Evolutionary conservation across 176 grass and related monocot genomes (phyloP).

Genomic region (Guadua angustifolia): DNA sequence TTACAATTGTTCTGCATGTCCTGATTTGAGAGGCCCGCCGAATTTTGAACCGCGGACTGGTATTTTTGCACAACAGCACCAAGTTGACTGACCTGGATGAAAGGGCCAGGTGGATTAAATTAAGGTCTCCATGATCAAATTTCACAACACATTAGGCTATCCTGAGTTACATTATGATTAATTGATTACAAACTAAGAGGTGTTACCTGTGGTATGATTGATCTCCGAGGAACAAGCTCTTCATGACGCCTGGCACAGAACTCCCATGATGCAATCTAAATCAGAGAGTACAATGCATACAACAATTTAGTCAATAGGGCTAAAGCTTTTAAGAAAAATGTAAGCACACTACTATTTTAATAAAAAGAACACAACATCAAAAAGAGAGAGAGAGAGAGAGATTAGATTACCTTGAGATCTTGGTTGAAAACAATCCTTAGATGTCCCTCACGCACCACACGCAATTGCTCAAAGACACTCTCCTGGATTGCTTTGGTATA

Average conservation of each 20-base stretch:
- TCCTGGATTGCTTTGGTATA: constrained; percentile 97
- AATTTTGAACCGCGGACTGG: constrained; percentile 74
- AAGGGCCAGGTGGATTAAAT: constrained; percentile 18
- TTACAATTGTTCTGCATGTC: constrained; percentile 94
- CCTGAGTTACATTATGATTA: neutral
- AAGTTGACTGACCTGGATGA: constrained; percentile 84
- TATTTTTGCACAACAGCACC: constrained; percentile 85
- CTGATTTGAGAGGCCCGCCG: constrained; percentile 63
- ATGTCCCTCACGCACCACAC: constrained; percentile 94
- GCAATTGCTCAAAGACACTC: constrained; percentile 93
- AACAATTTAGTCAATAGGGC: constrained; percentile 9
- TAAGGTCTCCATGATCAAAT: constrained; percentile 16
- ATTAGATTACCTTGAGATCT: constrained; percentile 85
- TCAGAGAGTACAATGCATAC: neutral
- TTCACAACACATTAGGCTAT: neutral
- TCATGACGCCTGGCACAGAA: constrained; percentile 93
- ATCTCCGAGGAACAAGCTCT: constrained; percentile 92
- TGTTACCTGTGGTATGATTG: constrained; percentile 85
- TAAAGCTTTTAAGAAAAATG: constrained; percentile 6
- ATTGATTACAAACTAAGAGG: neutral
- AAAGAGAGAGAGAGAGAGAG: neutral
- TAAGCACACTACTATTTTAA: constrained; percentile 1
- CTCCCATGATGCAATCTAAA: constrained; percentile 93
- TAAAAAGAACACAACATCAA: constrained; percentile 15
- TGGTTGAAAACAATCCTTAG: constrained; percentile 96